phyloP scores from a whole-genome alignment of 371 early-diverging fungal genomes.

The Circinella umbellata region DNA sequence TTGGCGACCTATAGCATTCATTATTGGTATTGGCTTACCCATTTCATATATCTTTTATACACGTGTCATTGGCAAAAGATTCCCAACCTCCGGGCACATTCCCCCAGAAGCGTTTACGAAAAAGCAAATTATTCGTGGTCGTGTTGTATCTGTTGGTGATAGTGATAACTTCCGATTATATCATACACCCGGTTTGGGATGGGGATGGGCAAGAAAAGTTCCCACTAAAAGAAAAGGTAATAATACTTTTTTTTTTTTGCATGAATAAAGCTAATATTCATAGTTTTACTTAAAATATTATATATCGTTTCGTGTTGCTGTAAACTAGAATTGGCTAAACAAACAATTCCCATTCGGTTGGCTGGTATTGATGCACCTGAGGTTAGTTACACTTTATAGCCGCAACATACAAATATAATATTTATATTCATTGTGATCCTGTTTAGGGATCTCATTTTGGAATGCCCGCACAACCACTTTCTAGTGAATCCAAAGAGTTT shows the following conservation, averaged over 20 bases:
- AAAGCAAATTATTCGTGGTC: constrained; percentile 43
- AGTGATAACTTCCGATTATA: constrained; percentile 68
- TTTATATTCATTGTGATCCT: too few species aligned
- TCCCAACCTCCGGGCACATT: constrained; percentile 54
- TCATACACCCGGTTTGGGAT: constrained; percentile 66
- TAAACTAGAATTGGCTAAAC: constrained; percentile 54
- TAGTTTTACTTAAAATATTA: too few species aligned
- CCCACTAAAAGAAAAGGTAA: constrained; percentile 50
- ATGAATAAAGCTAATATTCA: background rate
- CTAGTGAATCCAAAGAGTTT: constrained; percentile 63
- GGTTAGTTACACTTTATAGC: constrained; percentile 24
- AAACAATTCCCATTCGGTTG: constrained; percentile 69
- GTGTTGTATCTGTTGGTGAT: constrained; percentile 62
- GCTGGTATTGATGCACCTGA: constrained; percentile 87
- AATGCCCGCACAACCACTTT: constrained; percentile 73
- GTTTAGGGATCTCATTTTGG: constrained; percentile 67
- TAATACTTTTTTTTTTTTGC: background rate
- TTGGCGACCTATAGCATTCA: constrained; percentile 37
- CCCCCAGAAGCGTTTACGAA: constrained; percentile 52
- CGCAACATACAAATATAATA: background rate
- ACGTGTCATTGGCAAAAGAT: constrained; percentile 39
- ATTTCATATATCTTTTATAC: constrained; percentile 23
- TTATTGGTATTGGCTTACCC: constrained; percentile 31
- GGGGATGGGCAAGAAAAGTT: constrained; percentile 59
- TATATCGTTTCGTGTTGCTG: background rate